These are phyloP conservation scores for Capsicum chinense DNA, from an alignment of 257 asterid genomes.

Conservation along the genomic window DNA sequence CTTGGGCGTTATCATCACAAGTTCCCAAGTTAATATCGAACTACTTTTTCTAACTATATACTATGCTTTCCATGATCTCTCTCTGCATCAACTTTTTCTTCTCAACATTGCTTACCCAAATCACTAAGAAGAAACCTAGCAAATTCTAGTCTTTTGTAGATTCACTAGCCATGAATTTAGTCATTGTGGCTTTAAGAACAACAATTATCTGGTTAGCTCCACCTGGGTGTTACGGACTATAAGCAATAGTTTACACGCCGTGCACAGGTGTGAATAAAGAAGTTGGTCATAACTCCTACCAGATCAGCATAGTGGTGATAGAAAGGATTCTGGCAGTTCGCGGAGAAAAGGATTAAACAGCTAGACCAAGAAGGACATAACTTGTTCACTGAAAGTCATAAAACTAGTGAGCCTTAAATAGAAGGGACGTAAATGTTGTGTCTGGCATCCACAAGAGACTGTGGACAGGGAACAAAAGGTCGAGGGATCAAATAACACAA, in stretches of 20 bases:
- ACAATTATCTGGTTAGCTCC: neutral
- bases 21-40: neutral
- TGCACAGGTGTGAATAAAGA: neutral
- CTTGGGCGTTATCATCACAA: neutral
- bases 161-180: neutral
- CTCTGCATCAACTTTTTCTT: neutral
- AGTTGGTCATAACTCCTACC: neutral
- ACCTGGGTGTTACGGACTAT: neutral
- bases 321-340: neutral
- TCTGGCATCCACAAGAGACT: neutral
- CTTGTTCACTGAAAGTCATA: neutral
- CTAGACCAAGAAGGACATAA: neutral
- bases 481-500: neutral
- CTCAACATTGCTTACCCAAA: neutral
- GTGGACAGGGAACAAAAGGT: neutral
- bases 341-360: neutral
- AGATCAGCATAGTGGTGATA: neutral
- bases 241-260: neutral
- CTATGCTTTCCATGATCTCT: conserved; percentile 7
- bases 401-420: neutral
- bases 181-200: neutral
- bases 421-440: neutral
- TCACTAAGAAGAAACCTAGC: neutral
- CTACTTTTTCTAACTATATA: neutral
- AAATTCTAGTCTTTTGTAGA: neutral